Evolutionary conservation across 2,329 filamentous ascomycete genomes (phyloP).

Genomic region (Colletotrichum neosansevieriae): DNA sequence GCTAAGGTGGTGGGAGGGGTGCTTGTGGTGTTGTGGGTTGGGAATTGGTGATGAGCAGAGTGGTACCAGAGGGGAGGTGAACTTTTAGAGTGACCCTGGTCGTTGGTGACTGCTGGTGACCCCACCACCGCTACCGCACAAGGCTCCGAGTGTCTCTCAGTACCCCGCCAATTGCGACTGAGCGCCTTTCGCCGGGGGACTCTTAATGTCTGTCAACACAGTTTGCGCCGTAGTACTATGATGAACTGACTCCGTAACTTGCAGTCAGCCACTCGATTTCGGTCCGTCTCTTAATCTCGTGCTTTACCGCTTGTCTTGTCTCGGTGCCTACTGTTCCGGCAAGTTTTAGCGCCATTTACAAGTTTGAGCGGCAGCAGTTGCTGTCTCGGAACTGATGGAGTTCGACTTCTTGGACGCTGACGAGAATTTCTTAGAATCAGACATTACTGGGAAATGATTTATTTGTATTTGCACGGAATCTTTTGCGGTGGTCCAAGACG

Average conservation of each 20-base stretch:
- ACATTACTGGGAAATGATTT: too few relatives aligned
- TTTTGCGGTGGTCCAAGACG: too few relatives aligned
- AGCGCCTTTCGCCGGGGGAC: neutral
- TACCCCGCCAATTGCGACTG: conserved; percentile 33
- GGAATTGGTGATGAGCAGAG: conserved; percentile 8
- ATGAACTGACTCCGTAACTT: neutral
- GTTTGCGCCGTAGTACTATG: too few relatives aligned
- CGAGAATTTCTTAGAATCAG: neutral
- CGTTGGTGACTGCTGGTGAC: conserved; percentile 23
- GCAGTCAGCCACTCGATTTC: neutral
- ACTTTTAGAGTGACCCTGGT: conserved; percentile 37
- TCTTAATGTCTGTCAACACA: neutral
- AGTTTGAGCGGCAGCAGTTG: neutral
- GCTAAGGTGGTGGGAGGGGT: conserved; percentile 14
- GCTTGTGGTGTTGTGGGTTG: conserved; percentile 20
- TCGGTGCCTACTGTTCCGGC: conserved; percentile 19
- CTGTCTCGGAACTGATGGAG: neutral
- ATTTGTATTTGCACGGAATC: too few relatives aligned
- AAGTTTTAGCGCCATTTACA: conserved; percentile 7
- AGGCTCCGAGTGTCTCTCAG: conserved; percentile 33
- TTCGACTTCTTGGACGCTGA: neutral
- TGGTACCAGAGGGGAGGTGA: conserved; percentile 26
- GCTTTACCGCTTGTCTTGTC: neutral
- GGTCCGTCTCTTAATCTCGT: neutral
- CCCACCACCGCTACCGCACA: conserved; percentile 29